phyloP scores from a whole-genome alignment of 2,329 filamentous ascomycete species.

The Coniochaeta pulveracea region DNA sequence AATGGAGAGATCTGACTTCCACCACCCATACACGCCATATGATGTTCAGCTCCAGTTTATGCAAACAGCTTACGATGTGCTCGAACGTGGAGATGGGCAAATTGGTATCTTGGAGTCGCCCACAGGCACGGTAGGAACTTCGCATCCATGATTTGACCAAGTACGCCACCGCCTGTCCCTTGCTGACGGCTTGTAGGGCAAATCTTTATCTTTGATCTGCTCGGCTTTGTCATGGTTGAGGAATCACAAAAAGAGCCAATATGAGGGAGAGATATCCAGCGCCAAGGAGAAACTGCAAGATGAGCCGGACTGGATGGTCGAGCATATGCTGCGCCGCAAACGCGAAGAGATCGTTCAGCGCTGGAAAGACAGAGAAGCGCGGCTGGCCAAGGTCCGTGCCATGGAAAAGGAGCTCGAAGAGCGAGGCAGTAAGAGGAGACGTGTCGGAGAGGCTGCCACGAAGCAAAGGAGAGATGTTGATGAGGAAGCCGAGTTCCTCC shows the following conservation, averaged over 20 bases:
- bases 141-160: neutral
- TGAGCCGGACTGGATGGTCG: conserved; percentile 76
- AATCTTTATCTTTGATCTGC: conserved; percentile 86
- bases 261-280: conserved; percentile 37
- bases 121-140: conserved; percentile 55
- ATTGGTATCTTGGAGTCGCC: conserved; percentile 86
- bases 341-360: conserved; percentile 52
- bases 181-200: conserved; percentile 42
- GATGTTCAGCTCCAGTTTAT: conserved; percentile 83
- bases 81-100: conserved; percentile 59
- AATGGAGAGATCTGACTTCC: conserved; percentile 51
- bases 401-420: conserved; percentile 48
- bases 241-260: conserved; percentile 56
- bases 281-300: conserved; percentile 39
- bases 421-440: conserved; percentile 17
- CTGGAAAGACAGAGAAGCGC: conserved; percentile 64
- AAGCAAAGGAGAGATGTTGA: conserved; percentile 13
- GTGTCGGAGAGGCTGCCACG: conserved; percentile 4
- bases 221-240: conserved; percentile 86
- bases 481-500: conserved; percentile 59
- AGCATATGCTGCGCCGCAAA: conserved; percentile 61
- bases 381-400: conserved; percentile 53
- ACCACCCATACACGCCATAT: conserved; percentile 83
- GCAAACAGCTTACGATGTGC: conserved; percentile 66
- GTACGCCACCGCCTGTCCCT: no score